These are phyloP conservation scores for Malus sylvestris DNA, from an alignment of 306 rosid species.

Conservation along the genomic window DNA sequence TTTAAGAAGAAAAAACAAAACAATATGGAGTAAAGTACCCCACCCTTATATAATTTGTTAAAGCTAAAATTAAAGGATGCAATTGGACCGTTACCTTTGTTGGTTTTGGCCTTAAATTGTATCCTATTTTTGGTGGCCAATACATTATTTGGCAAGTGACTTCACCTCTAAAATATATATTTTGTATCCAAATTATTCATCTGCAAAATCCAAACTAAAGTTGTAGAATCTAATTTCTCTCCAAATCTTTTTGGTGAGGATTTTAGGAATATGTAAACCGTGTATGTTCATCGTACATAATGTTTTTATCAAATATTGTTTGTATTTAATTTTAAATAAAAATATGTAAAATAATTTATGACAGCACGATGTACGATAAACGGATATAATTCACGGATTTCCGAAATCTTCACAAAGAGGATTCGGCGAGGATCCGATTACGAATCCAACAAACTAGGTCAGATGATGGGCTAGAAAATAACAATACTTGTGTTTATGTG, in stretches of 20 bases:
- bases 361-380: rapidly evolving
- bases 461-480: not conserved
- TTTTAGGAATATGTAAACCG: no score
- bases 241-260: no score
- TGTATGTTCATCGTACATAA: rapidly evolving
- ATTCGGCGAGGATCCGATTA: no score
- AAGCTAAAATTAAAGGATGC: not conserved
- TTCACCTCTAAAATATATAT: not conserved
- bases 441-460: not conserved
- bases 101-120: not conserved
- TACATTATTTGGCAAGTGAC: not conserved
- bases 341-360: no score
- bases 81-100: not conserved
- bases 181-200: not conserved
- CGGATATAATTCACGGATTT: rapidly evolving
- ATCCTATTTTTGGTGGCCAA: not conserved
- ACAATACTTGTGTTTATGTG: not conserved
- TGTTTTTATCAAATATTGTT: no score
- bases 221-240: not conserved
- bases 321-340: no score
- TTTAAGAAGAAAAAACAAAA: not conserved
- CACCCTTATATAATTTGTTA: no score
- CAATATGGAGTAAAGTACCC: not conserved
- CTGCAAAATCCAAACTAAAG: not conserved
- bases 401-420: no score